Base-by-base conservation (phyloP, 2,329 filamentous ascomycete genomes). In the Pseudopithomyces maydicus region DNA sequence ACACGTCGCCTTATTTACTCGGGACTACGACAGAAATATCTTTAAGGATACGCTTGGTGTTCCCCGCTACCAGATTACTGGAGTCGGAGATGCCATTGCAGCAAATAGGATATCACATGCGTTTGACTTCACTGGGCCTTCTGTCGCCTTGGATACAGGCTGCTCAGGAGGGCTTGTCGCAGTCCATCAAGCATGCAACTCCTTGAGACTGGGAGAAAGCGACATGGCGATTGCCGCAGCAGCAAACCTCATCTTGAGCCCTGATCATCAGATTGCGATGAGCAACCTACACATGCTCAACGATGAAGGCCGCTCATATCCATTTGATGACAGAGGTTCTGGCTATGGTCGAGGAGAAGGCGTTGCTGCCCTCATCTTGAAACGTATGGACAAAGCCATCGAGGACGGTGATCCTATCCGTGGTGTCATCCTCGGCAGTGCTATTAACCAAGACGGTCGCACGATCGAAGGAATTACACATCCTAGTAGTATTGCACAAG, bases 331-430 rank as follows among this genome's bases (percentile, higher is more conserved):
- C 14, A 77, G 79, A 1, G 86, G 84, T 19, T 55, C 54, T 1
- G 87, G 87, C 0, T 90, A 88, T 64, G 85, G 83, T 0, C 79
- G 86, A 38, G 87, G 86, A 1, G 87, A 89, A 64, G 87, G 86
- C 0, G 43, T 69, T n/a, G 51, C 10, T 8, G 54, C 57, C 0
- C 15, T 72, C 6, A 59, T 62, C 23, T 3, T 88, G 11, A 88
- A 88, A 73, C 79, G 77, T 2, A 73, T 88, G 0, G 71, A 75
- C 6, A 81, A 85, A 65, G 86, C 86, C 0, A 58, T 88, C 3
- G 71, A 74, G 8, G 82, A 84, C 61, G 82, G 83, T 17, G 83
- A 88, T 63, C 76, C 79, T 0, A 76, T 82, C 29, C 70, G 74
- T 6, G 74, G 72, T 23, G 41, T 59, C 8, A 51, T 59, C 14